Base-by-base conservation (phyloP, 179 eudicot species). In the Actinidia arguta region DNA sequence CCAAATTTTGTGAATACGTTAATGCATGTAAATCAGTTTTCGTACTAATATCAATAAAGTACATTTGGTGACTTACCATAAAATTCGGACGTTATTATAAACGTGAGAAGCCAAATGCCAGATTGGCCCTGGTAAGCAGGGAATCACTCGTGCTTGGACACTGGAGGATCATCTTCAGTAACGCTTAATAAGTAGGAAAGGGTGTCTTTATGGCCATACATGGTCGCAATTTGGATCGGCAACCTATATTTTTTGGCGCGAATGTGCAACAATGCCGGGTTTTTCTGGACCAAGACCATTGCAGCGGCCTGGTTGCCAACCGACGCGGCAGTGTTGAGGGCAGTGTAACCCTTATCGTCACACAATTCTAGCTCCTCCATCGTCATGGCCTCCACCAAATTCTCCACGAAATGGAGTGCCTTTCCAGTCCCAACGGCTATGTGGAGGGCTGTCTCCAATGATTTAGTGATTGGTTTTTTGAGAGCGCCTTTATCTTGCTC, bases 181-280 rank as follows among this genome's bases (percentile, higher is more conserved):
- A 6, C 75, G 31, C 18, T 6, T 54, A 83, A 67, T 25, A 83
- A 31, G 52, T 74, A 83, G 5, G 1, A 31, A 51, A 79, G 48
- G 4, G 78, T 79, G 5, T 83, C 80, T 69, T 67, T 66, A 46
- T 83, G 70, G 11, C 25, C 83, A 80, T 64, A 8, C 1, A 22
- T 14, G 20, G 82, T 79, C 17, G 85, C 85, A 44, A 5, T 12
- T 27, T 78, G 82, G 58, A 83, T 47, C n/a, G 85, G 85, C 44
- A 83, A 79, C 20, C 27, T 6, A 0, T 36, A 9, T 0, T 25
- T 6, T 0, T 39, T 14, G 56, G 16, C 13, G 44, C 78, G 4
- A 22, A 55, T 20, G 18, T 59, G 1, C 6, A 75, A 18, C 44
- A 75, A 58, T 17, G 47, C 47, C 0, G 83, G 80, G 44, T 55